Percentiles rank a stretch among this genome's conserved stretches.
phyloP scores from a whole-genome alignment of 768 basidiomycete species.

The Phanerochaete sordida region DNA sequence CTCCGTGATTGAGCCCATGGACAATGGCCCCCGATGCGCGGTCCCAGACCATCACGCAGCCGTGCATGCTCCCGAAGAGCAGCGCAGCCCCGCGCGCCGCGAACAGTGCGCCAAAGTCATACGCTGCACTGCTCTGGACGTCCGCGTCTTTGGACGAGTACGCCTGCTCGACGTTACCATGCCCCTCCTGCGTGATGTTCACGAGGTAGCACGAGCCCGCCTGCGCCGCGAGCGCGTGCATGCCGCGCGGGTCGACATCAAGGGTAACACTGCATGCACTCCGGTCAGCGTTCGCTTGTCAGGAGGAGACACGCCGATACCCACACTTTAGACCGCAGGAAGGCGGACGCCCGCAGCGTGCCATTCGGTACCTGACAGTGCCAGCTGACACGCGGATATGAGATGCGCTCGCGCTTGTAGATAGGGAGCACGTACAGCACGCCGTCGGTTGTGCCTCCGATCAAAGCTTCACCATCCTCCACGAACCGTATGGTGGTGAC shows the following conservation, averaged over 20 bases:
- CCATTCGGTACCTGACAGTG: constrained; percentile 67
- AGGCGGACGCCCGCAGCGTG: constrained; percentile 55
- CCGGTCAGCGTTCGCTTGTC: not conserved
- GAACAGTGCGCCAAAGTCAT: constrained; percentile 50
- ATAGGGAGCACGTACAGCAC: constrained; percentile 45
- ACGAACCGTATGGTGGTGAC: constrained; percentile 64
- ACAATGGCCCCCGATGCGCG: constrained; percentile 47
- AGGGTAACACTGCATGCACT: constrained; percentile 44
- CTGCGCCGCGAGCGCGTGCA: constrained; percentile 52
- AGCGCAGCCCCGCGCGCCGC: constrained; percentile 49
- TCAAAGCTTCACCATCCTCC: constrained; percentile 56
- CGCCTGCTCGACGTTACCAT: constrained; percentile 50
- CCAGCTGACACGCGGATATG: constrained; percentile 42
- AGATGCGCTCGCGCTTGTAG: not conserved
- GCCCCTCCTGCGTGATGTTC: constrained; percentile 45
- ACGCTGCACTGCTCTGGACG: constrained; percentile 13
- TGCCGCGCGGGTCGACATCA: constrained; percentile 45
- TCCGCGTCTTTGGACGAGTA: constrained; percentile 41
- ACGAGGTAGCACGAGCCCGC: constrained; percentile 49
- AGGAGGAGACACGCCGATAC: not conserved
- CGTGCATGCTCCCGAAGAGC: constrained; percentile 52
- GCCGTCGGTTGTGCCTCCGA: constrained; percentile 70
- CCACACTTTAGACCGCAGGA: constrained; percentile 59
- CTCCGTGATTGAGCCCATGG: constrained; percentile 58
- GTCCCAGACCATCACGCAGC: constrained; percentile 62